These are phyloP conservation scores for Neurospora sp. DNA, from an alignment of 2,329 filamentous ascomycete species.

Conservation along the genomic window DNA sequence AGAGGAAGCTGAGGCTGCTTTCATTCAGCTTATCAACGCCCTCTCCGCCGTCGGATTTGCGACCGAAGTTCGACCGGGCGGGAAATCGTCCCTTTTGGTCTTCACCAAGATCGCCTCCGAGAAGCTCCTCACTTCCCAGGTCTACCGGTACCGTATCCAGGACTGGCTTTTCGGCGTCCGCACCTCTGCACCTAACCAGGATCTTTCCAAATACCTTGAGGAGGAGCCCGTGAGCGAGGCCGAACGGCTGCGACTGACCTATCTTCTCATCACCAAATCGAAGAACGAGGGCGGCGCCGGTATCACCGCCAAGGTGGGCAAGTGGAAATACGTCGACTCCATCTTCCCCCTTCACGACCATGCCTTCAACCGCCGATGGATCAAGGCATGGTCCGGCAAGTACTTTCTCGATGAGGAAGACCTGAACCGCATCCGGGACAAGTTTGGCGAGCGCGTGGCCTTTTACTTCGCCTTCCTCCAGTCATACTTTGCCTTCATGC, in stretches of 20 bases:
- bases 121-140: conserved; percentile 64
- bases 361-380: conserved; percentile 63
- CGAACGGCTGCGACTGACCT: conserved; percentile 79
- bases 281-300: conserved; percentile 69
- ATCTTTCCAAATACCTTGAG: conserved; percentile 58
- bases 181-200: conserved; percentile 62
- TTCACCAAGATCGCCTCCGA: conserved; percentile 75
- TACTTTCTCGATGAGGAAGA: conserved; percentile 56
- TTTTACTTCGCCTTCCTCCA: conserved; percentile 96
- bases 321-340: conserved; percentile 64
- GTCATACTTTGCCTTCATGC: conserved; percentile 76
- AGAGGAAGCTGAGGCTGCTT: conserved; percentile 60
- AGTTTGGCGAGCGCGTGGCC: conserved; percentile 75
- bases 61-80: conserved; percentile 77
- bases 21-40: conserved; percentile 66
- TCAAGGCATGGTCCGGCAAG: conserved; percentile 65
- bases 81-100: conserved; percentile 63
- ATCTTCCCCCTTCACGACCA: conserved; percentile 76
- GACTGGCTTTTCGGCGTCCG: conserved; percentile 92
- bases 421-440: conserved; percentile 64
- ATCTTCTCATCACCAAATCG: conserved; percentile 70
- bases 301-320: conserved; percentile 57
- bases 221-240: conserved; percentile 75
- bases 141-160: conserved; percentile 79
- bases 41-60: conserved; percentile 73